phyloP scores from a whole-genome alignment of 1,139 yeast genomes.

The Tardiomyces digboiensis region DNA sequence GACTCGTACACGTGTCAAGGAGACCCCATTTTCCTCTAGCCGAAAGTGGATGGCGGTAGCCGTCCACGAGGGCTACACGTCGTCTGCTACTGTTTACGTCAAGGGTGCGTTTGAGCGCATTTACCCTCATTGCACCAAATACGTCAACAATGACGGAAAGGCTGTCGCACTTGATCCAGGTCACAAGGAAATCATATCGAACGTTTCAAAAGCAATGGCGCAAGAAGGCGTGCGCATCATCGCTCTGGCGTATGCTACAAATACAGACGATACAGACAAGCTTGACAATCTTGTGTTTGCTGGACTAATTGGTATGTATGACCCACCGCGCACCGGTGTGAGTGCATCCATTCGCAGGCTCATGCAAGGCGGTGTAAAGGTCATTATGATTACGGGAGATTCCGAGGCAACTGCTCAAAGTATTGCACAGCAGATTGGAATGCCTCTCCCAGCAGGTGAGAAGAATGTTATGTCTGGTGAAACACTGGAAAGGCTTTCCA shows the following conservation, averaged over 20 bases:
- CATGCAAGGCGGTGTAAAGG: constrained; percentile 88
- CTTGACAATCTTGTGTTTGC: constrained; percentile 60
- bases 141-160: constrained; percentile 49
- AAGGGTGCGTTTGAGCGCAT: constrained; percentile 88
- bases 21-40: constrained; percentile 75
- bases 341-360: constrained; percentile 59
- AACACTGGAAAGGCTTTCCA: constrained; percentile 60
- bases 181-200: constrained; percentile 35
- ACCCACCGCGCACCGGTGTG: constrained; percentile 91
- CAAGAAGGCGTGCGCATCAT: constrained; percentile 79
- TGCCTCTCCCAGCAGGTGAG: constrained; percentile 57
- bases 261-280: constrained; percentile 23
- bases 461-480: constrained; percentile 75
- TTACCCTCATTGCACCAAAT: constrained; percentile 51
- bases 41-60: constrained; percentile 89
- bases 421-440: constrained; percentile 88
- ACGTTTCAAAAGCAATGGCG: constrained; percentile 59
- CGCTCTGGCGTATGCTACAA: constrained; percentile 56
- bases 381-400: constrained; percentile 97
- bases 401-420: constrained; percentile 86
- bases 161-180: constrained; percentile 41
- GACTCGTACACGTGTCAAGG: constrained; percentile 44
- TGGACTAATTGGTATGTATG: constrained; percentile 91
- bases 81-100: constrained; percentile 46
- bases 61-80: constrained; percentile 48